Percentiles rank a stretch among this genome's conserved stretches.
These are phyloP conservation scores for Neostapfia colusana DNA, from an alignment of 176 grass and related monocot genomes.

Conservation along the genomic window DNA sequence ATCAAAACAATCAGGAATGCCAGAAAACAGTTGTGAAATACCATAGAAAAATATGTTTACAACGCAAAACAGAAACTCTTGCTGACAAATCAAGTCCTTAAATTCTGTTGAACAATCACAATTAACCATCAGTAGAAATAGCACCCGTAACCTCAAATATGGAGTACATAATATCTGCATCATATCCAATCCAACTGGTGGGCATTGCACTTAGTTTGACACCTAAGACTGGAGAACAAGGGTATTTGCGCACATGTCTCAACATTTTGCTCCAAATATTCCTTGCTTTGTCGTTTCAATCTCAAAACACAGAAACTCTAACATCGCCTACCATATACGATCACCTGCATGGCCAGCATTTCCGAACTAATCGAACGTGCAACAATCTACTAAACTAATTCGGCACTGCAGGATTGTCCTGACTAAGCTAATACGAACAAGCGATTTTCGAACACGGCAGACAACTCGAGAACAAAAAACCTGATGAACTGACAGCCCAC, in stretches of 20 bases:
- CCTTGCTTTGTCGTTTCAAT: neutral
- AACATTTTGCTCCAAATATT: conserved; percentile 28
- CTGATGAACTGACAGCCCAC: neutral
- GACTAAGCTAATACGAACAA: neutral
- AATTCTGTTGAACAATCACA: neutral
- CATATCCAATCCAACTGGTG: neutral
- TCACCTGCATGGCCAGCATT: conserved; percentile 20
- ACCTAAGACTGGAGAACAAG: neutral
- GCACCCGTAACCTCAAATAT: neutral
- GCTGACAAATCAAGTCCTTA: neutral
- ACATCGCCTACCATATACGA: neutral
- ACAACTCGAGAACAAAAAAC: neutral
- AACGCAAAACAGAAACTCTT: neutral
- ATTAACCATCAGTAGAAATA: neutral
- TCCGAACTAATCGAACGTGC: conserved; percentile 4
- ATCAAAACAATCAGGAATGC: neutral
- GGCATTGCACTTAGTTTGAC: neutral
- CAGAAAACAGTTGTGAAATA: neutral
- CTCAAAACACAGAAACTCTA: neutral
- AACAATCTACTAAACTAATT: conserved; percentile 19
- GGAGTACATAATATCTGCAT: neutral
- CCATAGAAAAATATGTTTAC: neutral
- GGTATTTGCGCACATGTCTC: neutral
- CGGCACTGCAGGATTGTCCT: neutral
- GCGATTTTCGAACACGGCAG: neutral